These are phyloP conservation scores for Hyaloperonospora arabidopsidis DNA, from an alignment of 352 stramenopile species.

Conservation along the genomic window DNA sequence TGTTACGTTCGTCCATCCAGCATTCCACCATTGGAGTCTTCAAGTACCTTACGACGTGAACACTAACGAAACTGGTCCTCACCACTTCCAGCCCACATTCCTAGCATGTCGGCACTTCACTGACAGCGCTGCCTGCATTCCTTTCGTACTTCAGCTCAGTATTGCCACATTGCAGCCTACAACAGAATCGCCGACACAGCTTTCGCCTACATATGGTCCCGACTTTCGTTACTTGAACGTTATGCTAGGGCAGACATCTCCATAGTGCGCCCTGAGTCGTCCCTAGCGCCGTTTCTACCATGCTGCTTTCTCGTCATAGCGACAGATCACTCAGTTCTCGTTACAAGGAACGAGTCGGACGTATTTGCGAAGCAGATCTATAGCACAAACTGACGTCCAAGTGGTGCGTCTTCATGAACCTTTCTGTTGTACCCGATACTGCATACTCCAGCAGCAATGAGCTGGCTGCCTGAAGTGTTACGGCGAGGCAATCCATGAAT, in stretches of 20 bases:
- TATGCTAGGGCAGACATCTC: slow-evolving; percentile 31
- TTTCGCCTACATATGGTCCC: slow-evolving; percentile 42
- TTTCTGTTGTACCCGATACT: no score
- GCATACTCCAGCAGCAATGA: no score
- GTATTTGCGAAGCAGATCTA: no score
- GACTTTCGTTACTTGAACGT: slow-evolving; percentile 43
- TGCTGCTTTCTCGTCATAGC: background rate
- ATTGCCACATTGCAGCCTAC: slow-evolving; percentile 54
- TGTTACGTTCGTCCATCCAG: background rate
- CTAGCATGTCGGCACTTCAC: slow-evolving; percentile 54
- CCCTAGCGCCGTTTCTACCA: slow-evolving; percentile 13
- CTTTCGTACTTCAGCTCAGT: slow-evolving; percentile 41
- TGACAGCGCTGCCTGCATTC: slow-evolving; percentile 59
- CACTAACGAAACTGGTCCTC: slow-evolving; percentile 67
- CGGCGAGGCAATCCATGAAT: no score
- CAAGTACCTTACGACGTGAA: background rate
- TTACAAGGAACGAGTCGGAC: background rate
- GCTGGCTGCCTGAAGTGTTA: no score
- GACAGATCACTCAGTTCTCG: background rate
- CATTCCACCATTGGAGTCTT: background rate
- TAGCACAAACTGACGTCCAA: no score
- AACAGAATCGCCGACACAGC: slow-evolving; percentile 41
- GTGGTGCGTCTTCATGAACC: no score
- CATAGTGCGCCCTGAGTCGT: slow-evolving; percentile 39
- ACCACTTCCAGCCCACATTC: slow-evolving; percentile 74